phyloP scores from a whole-genome alignment of 345 rosid species.

The Chamaenerion angustifolium region DNA sequence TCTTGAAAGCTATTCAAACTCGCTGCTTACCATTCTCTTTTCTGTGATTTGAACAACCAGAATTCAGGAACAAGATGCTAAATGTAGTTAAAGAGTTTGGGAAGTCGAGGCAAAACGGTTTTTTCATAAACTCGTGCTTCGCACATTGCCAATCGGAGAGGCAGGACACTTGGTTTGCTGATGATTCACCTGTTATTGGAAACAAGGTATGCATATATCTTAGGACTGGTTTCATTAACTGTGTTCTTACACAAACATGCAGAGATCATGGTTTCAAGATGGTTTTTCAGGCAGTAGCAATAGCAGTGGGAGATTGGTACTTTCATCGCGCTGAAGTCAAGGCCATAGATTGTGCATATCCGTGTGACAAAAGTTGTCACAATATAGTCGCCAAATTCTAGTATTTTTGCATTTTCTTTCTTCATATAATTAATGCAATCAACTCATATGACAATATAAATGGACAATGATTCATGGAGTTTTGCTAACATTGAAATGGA shows the following conservation, averaged over 20 bases:
- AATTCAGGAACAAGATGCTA: constrained; percentile 75
- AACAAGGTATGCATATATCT: constrained; percentile 35
- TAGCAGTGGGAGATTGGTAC: constrained; percentile 93
- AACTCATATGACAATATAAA: too few relatives aligned
- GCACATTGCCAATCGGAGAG: constrained; percentile 95
- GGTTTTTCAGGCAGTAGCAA: constrained; percentile 57
- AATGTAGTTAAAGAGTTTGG: constrained; percentile 47
- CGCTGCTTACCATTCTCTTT: neutral
- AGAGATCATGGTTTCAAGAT: neutral
- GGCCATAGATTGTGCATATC: constrained; percentile 71
- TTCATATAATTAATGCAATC: too few relatives aligned
- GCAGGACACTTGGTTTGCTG: constrained; percentile 92
- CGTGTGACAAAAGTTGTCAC: constrained; percentile 84
- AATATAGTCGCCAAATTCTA: constrained; percentile 48
- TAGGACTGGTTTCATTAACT: too few relatives aligned
- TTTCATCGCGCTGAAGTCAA: constrained; percentile 54
- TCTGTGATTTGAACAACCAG: constrained; percentile 22
- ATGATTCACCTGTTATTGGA: constrained; percentile 63
- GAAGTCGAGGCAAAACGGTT: constrained; percentile 53
- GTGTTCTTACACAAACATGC: too few relatives aligned
- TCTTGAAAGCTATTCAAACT: too few relatives aligned
- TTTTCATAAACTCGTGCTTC: constrained; percentile 86
- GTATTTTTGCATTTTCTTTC: neutral
- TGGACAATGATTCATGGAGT: too few relatives aligned
- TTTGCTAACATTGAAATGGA: too few relatives aligned